Conservation (phyloP, 2,329 filamentous ascomycete species). For the Fusarium beomiforme region DNA sequence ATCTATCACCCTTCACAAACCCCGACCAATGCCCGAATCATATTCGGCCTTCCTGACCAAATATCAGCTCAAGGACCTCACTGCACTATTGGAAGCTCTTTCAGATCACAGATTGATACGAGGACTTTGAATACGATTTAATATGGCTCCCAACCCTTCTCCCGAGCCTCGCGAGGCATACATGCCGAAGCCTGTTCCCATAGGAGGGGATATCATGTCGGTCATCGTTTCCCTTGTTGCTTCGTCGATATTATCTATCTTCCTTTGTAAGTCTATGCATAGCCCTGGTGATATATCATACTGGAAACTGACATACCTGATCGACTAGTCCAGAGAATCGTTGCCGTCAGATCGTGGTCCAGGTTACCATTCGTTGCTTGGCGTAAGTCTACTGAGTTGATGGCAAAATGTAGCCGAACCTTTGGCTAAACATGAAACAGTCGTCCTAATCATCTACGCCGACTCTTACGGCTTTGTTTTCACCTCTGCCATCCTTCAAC, state of each 20-base stretch:
- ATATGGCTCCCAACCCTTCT: conserved; percentile 19
- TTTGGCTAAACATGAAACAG: conserved; percentile 47
- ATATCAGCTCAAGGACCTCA: background rate
- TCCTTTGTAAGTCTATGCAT: conserved; percentile 47
- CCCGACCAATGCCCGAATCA: background rate
- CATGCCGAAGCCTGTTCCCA: conserved; percentile 41
- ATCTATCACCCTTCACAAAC: background rate
- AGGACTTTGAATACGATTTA: background rate
- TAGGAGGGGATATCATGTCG: conserved; percentile 49
- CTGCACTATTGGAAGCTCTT: background rate
- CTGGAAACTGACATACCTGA: conserved; percentile 1
- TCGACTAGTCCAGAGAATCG: conserved; percentile 50
- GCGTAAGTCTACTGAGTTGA: conserved; percentile 48
- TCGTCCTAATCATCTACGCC: conserved; percentile 67
- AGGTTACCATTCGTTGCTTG: conserved; percentile 55
- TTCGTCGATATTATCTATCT: conserved; percentile 48
- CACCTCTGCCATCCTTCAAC: conserved; percentile 64
- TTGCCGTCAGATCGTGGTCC: conserved; percentile 52
- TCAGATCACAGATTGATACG: background rate
- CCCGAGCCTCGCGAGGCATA: conserved; percentile 12
- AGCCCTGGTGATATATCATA: background rate
- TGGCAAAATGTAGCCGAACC: background rate
- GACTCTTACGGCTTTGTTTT: conserved; percentile 71
- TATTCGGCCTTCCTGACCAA: background rate
- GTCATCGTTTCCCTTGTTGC: conserved; percentile 49